A percentile compares a stretch with the other conserved stretches of the same genome.
Evolutionary conservation across 805 yeast species (phyloP).

Genomic region (Hermanozyma aechmeae): DNA sequence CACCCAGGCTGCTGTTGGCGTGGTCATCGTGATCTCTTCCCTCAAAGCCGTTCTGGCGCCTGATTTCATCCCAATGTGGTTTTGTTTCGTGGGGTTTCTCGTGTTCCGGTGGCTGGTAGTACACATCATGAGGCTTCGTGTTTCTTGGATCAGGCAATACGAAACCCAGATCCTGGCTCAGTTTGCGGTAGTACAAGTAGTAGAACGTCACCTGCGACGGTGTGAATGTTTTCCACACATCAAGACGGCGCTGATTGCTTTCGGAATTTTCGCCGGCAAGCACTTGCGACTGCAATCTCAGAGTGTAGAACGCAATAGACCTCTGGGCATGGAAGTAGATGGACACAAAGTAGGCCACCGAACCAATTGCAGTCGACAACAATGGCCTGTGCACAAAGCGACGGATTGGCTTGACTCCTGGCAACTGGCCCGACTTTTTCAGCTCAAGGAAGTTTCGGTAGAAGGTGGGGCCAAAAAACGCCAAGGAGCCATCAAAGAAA

Average conservation of each 20-base stretch:
- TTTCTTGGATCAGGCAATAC: conserved; percentile 49
- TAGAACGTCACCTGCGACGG: conserved; percentile 26
- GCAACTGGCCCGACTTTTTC: not conserved
- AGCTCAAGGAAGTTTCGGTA: conserved; percentile 3
- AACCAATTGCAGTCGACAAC: conserved; percentile 28
- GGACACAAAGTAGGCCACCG: conserved; percentile 12
- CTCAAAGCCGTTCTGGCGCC: too few relatives aligned
- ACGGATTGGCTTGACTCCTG: conserved; percentile 5
- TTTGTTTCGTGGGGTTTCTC: too few relatives aligned
- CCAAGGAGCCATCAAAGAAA: conserved; percentile 31
- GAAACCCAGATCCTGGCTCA: conserved; percentile 42
- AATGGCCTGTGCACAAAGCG: conserved; percentile 22
- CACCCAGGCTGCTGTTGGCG: too few relatives aligned
- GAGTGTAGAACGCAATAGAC: conserved; percentile 15
- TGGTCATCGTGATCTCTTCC: too few relatives aligned
- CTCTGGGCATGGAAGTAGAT: conserved; percentile 5
- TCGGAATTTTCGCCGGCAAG: conserved; percentile 5
- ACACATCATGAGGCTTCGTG: conserved; percentile 20
- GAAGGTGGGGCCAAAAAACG: conserved; percentile 34
- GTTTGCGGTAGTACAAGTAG: conserved; percentile 40
- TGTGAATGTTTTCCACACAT: conserved; percentile 27
- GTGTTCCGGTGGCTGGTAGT: too few relatives aligned
- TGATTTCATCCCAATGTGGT: too few relatives aligned
- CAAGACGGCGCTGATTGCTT: conserved; percentile 10
- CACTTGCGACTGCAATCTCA: conserved; percentile 19